Evolutionary conservation across 1,139 yeast species (phyloP), one percentile per base, ranked within the genome.

Genomic region (Geotrichum fermentans): DNA sequence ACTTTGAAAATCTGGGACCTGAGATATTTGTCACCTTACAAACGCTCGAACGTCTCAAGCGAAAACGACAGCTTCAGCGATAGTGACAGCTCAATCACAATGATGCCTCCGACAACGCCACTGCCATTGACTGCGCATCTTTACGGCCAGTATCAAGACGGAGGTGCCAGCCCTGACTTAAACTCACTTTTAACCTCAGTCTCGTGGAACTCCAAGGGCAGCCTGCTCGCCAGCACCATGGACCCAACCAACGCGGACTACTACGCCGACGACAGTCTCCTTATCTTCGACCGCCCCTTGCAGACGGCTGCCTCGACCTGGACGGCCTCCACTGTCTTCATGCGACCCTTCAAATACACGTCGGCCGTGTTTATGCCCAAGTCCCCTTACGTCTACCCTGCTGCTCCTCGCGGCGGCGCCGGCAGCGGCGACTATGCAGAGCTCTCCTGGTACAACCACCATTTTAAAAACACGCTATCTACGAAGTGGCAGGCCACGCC

Each of bases 131-230:
- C 28, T 17, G 36, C 43, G 4, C 43, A 29, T 29, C 43, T 40
- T 13, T 40, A 29, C 20, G 36, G 43, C 4, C 13, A 6, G 11
- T 40, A 11, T 30, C 33, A 29, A 18, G 43, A 40, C 20, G 13
- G 40, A 18, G 17, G 13, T 29, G 21, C 6, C 14, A 20, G 28
- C n/a, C 17, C 30, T 33, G 18, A 7, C 36, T n/a, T 16, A 4
- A 40, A 20, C 14, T 40, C 43, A n/a, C 34, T 40, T 11, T 18
- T 29, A 24, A 40, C 43, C 10, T 14, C 35, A 11, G 43, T 40
- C 13, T 30, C 13, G 28, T 40, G 43, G 43, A 40, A 40, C 22
- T 18, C 34, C 11, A 20, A 30, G 11, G 43, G 43, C 22, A 28
- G 16, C 14, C 18, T 40, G 4, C 22, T 40, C 17, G 5, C 22